Evolutionary conservation across 257 asterid species (phyloP).

Genomic region (Leonotis leonurus): DNA sequence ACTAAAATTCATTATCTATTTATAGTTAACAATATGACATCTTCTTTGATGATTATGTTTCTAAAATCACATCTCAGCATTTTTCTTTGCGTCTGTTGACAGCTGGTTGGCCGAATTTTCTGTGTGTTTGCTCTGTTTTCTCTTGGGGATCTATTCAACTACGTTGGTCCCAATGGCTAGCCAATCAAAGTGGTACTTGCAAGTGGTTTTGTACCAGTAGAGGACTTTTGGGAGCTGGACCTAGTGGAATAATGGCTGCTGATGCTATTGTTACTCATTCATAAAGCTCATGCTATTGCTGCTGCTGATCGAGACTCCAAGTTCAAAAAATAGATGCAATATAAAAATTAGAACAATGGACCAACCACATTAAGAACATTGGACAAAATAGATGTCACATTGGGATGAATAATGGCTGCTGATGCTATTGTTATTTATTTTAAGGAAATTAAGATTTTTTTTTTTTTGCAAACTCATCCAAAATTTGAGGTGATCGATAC

Average conservation of each 20-base stretch:
- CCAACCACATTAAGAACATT: too few species aligned
- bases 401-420: too few species aligned
- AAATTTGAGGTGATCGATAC: too few species aligned
- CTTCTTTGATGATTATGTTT: not conserved
- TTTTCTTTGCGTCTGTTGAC: constrained; percentile 28
- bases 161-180: constrained; percentile 98
- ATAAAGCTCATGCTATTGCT: too few species aligned
- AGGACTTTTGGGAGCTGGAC: constrained; percentile 99
- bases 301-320: too few species aligned
- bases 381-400: too few species aligned
- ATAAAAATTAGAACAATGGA: too few species aligned
- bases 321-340: too few species aligned
- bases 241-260: constrained; percentile 99
- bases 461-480: too few species aligned
- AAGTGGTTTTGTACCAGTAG: constrained; percentile 98
- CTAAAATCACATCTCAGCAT: constrained; percentile 1
- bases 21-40: not conserved
- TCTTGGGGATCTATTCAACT: constrained; percentile 97
- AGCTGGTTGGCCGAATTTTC: constrained; percentile 99
- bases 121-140: constrained; percentile 97
- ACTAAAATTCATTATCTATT: not conserved
- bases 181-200: constrained; percentile 56
- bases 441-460: too few species aligned
- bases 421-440: too few species aligned
- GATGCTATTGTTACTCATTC: constrained; percentile 96